Percentiles rank a stretch among this genome's conserved stretches.
Conservation (phyloP, 371 early-diverging fungal genomes). For the Haplosporangium sp. region DNA sequence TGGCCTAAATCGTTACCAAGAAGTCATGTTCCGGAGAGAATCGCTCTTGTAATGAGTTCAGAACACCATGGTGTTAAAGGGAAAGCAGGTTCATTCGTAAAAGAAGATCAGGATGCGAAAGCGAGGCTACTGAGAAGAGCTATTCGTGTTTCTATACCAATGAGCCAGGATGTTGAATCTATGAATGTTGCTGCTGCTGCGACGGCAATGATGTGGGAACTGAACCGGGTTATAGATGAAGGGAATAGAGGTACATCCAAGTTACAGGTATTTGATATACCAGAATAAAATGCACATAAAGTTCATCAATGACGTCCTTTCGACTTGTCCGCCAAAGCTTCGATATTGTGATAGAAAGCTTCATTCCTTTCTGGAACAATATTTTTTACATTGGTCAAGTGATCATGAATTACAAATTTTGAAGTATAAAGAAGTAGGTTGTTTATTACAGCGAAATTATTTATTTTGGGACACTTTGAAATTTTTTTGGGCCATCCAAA, state of each 20-base stretch:
- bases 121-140: constrained; percentile 49
- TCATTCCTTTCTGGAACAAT: no score
- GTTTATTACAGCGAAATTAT: no score
- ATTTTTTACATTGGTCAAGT: no score
- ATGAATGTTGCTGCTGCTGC: constrained; percentile 68
- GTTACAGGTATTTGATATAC: constrained; percentile 20
- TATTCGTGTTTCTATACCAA: constrained; percentile 68
- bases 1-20: constrained; percentile 31
- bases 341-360: no score
- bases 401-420: no score
- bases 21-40: constrained; percentile 47
- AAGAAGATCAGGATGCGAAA: constrained; percentile 30
- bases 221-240: constrained; percentile 56
- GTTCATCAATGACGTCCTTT: no score
- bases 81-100: not conserved
- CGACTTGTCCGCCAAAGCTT: no score
- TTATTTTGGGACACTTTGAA: no score
- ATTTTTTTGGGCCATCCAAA: no score
- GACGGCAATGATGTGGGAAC: constrained; percentile 67
- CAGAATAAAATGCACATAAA: not conserved
- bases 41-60: constrained; percentile 67
- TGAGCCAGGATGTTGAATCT: constrained; percentile 63
- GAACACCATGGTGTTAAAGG: constrained; percentile 62
- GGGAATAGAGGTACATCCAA: not conserved
- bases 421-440: no score